phyloP scores from a whole-genome alignment of 2,329 filamentous ascomycete species.

The Pseudogymnoascus sp. region DNA sequence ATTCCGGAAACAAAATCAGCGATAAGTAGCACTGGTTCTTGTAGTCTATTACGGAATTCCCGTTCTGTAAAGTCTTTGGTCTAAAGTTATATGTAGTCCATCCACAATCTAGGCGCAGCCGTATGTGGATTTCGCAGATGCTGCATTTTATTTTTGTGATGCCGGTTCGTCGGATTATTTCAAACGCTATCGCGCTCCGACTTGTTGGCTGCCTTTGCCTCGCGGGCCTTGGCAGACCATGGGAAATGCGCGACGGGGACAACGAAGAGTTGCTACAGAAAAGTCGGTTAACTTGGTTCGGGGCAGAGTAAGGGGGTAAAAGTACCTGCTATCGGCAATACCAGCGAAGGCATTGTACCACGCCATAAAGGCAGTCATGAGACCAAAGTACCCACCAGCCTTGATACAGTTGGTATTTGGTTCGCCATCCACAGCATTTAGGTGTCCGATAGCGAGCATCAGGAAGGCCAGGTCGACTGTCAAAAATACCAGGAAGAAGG shows the following conservation, averaged over 20 bases:
- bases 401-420: conserved; percentile 43
- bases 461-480: conserved; percentile 51
- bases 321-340: conserved; percentile 64
- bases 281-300: conserved; percentile 28
- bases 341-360: conserved; percentile 85
- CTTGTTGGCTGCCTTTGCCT: conserved; percentile 44
- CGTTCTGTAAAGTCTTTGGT: too few relatives aligned
- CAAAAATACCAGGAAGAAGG: conserved; percentile 54
- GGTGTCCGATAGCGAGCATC: conserved; percentile 47
- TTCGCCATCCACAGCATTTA: conserved; percentile 19
- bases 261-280: conserved; percentile 71
- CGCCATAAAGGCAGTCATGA: conserved; percentile 70
- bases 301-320: conserved; percentile 21
- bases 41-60: too few relatives aligned
- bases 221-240: conserved; percentile 73
- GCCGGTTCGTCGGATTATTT: background rate
- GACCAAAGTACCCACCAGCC: conserved; percentile 71
- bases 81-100: too few relatives aligned
- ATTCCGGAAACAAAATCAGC: too few relatives aligned
- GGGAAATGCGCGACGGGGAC: conserved; percentile 90
- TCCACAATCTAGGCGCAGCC: too few relatives aligned
- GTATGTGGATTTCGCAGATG: too few relatives aligned
- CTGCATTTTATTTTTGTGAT: too few relatives aligned
- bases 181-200: conserved; percentile 32
- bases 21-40: too few relatives aligned